Base-by-base conservation (phyloP, 1,139 yeast species). In the Pichia sp. region DNA sequence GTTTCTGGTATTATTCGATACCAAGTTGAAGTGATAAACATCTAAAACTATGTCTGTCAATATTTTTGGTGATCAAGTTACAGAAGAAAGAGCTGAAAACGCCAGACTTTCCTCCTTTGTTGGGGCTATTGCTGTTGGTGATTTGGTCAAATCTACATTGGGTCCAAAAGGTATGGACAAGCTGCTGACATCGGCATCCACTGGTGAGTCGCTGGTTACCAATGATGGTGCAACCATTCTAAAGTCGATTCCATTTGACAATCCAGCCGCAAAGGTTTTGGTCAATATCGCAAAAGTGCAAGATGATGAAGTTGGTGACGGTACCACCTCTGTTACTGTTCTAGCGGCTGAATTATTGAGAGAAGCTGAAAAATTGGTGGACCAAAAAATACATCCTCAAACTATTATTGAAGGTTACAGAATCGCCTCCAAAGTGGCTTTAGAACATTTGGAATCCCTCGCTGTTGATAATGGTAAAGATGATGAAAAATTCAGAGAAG, bases 131-230 rank as follows among this genome's bases (percentile, higher is more conserved):
- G 98, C 98, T 37, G 98, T 92, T 29, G 98, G 97, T 42, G 98
- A 92, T 64, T 73, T 92, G 52, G 97, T 92, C 40, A 92, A 94
- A 66, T 81, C 96, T 33, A 94, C 98, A 3, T 71, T 92, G 55
- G 98, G 98, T 9, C 98, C 98, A 53, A 92, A 92, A 65, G 98
- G 98, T 50, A 92, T 92, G 97, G 98, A 92, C 66, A 92, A 92
- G 64, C 72, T 92, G 54, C 71, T 92, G 51, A 96, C 88, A 61
- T 83, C 95, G 54, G 85, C 96, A 16, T 76, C 92, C 4, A 79
- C 92, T 45, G 81, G 85, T 43, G 73, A 73, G 49, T 74, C 95
- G 5, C 62, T 90, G 60, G 92, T 92, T 39, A 94, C 99, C 42
- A 92, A 92, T 64, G 99, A 92, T 67, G 99, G 99, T 50, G 99